Conservation (phyloP, 495 filamentous ascomycete species). For the Chaetomium fimeti region DNA sequence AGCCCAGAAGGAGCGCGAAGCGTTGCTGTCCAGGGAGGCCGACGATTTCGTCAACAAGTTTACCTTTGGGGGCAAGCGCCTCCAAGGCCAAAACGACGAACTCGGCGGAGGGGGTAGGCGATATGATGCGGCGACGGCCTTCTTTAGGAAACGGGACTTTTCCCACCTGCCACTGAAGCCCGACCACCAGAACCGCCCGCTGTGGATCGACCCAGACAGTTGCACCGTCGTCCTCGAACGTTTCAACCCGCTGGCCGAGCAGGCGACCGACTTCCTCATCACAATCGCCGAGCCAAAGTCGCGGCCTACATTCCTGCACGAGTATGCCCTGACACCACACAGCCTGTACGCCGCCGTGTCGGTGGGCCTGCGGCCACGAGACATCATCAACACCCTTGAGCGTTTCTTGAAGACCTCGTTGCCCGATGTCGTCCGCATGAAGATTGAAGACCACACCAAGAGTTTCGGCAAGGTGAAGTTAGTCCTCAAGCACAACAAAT, state of each 20-base stretch:
- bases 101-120: conserved; percentile 26
- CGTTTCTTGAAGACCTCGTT: conserved; percentile 82
- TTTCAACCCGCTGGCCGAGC: conserved; percentile 78
- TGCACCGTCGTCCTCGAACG: conserved; percentile 93
- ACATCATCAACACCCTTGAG: conserved; percentile 87
- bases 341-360: conserved; percentile 94
- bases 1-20: conserved; percentile 52
- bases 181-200: conserved; percentile 81
- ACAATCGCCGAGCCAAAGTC: conserved; percentile 93
- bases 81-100: conserved; percentile 32
- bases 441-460: conserved; percentile 79
- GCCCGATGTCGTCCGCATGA: conserved; percentile 71
- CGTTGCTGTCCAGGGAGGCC: conserved; percentile 58
- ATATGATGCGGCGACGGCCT: conserved; percentile 47
- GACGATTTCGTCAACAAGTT: conserved; percentile 56
- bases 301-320: conserved; percentile 82
- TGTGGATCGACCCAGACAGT: conserved; percentile 86
- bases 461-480: conserved; percentile 95
- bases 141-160: conserved; percentile 64
- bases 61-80: conserved; percentile 50
- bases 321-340: conserved; percentile 88
- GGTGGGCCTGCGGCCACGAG: conserved; percentile 78
- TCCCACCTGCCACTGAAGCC: conserved; percentile 76
- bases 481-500: conserved; percentile 89
- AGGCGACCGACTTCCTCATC: conserved; percentile 91